A percentile compares a stretch with the other conserved stretches of the same genome.
phyloP scores from a whole-genome alignment of 768 basidiomycete genomes.

The Cystofilobasidium bisporidii region DNA sequence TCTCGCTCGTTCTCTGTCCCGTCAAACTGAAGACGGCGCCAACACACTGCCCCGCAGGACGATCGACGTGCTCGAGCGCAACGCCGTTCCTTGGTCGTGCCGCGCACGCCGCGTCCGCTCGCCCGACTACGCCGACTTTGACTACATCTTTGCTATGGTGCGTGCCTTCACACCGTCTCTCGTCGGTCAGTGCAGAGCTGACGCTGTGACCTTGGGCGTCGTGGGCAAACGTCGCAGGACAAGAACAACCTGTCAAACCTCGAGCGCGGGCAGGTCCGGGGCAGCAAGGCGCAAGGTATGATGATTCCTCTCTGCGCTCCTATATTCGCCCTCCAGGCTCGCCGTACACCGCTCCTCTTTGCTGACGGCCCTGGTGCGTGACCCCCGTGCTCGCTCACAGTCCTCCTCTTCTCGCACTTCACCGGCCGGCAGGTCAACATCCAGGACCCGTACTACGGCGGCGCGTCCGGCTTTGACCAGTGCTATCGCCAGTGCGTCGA shows the following conservation, averaged over 20 bases:
- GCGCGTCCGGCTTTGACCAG: conserved; percentile 4
- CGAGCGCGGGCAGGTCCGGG: neutral
- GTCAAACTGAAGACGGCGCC: too few relatives aligned
- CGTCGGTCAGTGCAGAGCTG: too few relatives aligned
- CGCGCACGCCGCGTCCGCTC: conserved; percentile 9
- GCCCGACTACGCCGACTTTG: conserved; percentile 9
- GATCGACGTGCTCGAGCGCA: neutral
- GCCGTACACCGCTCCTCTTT: too few relatives aligned
- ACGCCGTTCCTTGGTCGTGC: conserved; percentile 11
- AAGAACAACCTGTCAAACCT: conserved; percentile 19
- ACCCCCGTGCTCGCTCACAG: too few relatives aligned
- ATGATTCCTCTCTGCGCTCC: neutral
- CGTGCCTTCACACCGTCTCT: neutral
- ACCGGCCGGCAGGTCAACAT: conserved; percentile 10
- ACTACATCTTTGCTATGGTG: conserved; percentile 23
- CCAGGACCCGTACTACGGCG: conserved; percentile 25
- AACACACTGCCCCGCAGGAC: neutral
- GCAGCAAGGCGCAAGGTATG: neutral
- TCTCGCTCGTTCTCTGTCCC: neutral
- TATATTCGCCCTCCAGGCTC: too few relatives aligned
- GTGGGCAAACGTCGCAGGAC: conserved; percentile 7
- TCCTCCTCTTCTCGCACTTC: conserved; percentile 20
- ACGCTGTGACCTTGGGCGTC: too few relatives aligned
- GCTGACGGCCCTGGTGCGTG: too few relatives aligned
- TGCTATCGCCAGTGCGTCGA: conserved; percentile 19